Percentiles rank a stretch among this genome's conserved stretches.
phyloP scores from a whole-genome alignment of 768 basidiomycete species.

The Panaeolus cyanescens region DNA sequence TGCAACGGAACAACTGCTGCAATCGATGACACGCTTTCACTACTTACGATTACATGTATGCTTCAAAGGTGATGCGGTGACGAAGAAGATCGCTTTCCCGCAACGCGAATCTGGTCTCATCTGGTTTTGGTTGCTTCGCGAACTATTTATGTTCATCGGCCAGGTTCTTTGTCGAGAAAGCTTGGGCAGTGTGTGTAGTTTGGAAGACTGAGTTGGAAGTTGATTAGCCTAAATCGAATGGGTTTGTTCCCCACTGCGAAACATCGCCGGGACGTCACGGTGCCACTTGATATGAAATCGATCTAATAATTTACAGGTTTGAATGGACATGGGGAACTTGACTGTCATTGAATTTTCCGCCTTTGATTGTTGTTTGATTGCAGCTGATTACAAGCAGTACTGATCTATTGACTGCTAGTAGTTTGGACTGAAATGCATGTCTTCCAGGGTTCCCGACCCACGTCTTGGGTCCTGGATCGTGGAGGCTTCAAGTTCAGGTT shows the following conservation, averaged over 20 bases:
- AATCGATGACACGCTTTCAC: slow-evolving; percentile 1
- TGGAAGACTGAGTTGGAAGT: no score
- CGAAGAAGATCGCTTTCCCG: neutral
- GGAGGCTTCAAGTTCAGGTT: no score
- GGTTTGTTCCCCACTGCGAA: neutral
- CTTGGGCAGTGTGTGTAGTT: no score
- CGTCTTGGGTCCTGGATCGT: no score
- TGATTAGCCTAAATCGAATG: no score
- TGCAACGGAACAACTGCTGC: neutral
- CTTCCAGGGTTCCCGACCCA: no score
- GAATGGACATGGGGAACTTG: neutral
- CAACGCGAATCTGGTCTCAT: no score
- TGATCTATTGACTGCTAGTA: no score
- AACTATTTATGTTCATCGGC: no score
- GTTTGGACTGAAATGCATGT: no score
- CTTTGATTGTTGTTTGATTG: neutral
- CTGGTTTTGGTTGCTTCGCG: neutral
- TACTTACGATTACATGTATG: neutral
- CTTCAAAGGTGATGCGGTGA: neutral
- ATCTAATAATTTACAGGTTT: neutral
- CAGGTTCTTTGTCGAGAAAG: no score
- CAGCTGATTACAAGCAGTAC: no score
- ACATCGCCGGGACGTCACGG: neutral
- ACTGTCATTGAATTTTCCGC: neutral
- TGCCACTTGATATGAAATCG: neutral